Evolutionary conservation across 2,329 filamentous ascomycete genomes (phyloP).

Genomic region (Penicillium polonicum): DNA sequence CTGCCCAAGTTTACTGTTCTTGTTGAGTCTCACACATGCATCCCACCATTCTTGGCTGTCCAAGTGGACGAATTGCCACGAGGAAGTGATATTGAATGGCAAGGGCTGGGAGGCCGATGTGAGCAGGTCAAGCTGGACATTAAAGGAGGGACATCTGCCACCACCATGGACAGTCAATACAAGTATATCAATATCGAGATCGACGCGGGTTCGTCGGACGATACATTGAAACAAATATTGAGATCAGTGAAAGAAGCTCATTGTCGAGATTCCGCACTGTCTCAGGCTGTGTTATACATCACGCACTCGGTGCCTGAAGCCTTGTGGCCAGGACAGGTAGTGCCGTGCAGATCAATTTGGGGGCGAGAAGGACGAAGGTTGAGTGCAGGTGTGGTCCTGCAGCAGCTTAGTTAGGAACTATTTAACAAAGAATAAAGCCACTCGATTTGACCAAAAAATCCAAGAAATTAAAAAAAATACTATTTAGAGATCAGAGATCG

Average conservation of each 20-base stretch:
- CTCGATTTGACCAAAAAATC: not conserved
- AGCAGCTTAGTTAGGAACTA: constrained; percentile 17
- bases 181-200: constrained; percentile 36
- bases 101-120: constrained; percentile 61
- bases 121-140: constrained; percentile 27
- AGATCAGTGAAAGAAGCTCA: constrained; percentile 24
- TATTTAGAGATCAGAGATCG: not conserved
- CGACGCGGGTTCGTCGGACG: constrained; percentile 13
- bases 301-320: constrained; percentile 24
- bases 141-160: constrained; percentile 20
- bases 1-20: constrained; percentile 32
- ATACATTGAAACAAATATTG: constrained; percentile 25
- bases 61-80: constrained; percentile 77
- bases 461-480: not conserved
- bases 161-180: constrained; percentile 25
- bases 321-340: constrained; percentile 35
- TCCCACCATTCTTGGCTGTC: constrained; percentile 70
- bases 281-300: constrained; percentile 40
- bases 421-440: not conserved
- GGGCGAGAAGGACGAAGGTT: constrained; percentile 35
- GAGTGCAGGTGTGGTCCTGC: constrained; percentile 39
- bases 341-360: constrained; percentile 46
- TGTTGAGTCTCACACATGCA: constrained; percentile 22
- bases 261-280: constrained; percentile 10
- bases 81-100: constrained; percentile 78